Conservation (phyloP, 352 stramenopile species). For the Blastocystis sp. region DNA sequence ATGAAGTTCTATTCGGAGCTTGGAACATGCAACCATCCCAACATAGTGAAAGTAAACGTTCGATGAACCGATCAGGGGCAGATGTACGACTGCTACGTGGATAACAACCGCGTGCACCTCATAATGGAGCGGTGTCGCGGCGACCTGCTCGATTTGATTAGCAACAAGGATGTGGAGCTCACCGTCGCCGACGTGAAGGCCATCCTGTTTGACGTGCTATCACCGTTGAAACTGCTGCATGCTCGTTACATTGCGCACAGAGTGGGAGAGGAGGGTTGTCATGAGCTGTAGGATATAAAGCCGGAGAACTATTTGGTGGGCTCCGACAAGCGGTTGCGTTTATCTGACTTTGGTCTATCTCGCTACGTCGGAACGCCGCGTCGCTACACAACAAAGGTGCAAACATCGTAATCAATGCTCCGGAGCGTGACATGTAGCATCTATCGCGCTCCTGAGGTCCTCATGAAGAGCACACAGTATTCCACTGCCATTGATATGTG, state of each 20-base stretch:
- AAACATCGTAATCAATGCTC: neutral
- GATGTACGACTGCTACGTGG: constrained; percentile 58
- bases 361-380: constrained; percentile 63
- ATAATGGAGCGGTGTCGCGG: constrained; percentile 45
- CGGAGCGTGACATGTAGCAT: neutral
- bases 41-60: constrained; percentile 38
- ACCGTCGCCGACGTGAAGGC: constrained; percentile 47
- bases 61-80: neutral
- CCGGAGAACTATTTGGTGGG: constrained; percentile 64
- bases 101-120: constrained; percentile 22
- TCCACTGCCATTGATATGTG: constrained; percentile 89
- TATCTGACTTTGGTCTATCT: constrained; percentile 64
- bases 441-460: constrained; percentile 90
- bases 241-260: constrained; percentile 52
- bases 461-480: constrained; percentile 90
- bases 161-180: constrained; percentile 25
- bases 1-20: constrained; percentile 65
- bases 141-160: constrained; percentile 39
- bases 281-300: constrained; percentile 64
- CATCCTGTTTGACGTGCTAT: constrained; percentile 63
- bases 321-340: constrained; percentile 23
- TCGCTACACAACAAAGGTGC: constrained; percentile 57
- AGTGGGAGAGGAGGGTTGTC: neutral
- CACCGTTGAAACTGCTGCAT: constrained; percentile 34
- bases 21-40: constrained; percentile 18